These are phyloP conservation scores for Fusarium vanettenii DNA, from an alignment of 2,329 filamentous ascomycete genomes.

Conservation along the genomic window DNA sequence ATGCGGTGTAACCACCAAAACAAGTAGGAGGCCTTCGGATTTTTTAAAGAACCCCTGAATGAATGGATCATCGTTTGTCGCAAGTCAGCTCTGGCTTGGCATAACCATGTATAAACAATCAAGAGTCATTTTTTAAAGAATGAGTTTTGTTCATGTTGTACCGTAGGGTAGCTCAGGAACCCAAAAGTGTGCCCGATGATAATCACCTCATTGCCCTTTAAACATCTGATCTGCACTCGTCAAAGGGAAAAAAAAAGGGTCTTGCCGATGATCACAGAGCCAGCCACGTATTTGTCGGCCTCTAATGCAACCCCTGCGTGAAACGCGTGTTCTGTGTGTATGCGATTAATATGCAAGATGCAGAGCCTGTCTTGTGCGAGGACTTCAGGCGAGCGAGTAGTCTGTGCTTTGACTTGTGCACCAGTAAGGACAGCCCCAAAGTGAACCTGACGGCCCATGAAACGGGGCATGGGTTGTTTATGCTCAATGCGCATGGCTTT, in stretches of 20 bases:
- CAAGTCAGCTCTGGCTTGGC: conserved; percentile 27
- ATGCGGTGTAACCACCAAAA: conserved; percentile 23
- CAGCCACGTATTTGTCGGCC: background rate
- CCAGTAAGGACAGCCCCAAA: background rate
- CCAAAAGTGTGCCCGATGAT: background rate
- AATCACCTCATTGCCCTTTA: background rate
- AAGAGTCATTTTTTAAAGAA: background rate
- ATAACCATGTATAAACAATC: background rate
- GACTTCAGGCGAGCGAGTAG: conserved; percentile 22
- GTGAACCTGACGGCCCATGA: background rate
- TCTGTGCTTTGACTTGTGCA: background rate
- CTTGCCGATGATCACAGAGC: background rate
- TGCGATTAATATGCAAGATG: conserved; percentile 31
- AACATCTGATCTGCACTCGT: background rate
- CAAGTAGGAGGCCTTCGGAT: background rate
- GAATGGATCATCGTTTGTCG: conserved; percentile 9
- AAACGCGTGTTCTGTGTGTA: conserved; percentile 10
- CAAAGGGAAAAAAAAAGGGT: background rate
- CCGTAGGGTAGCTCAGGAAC: conserved; percentile 5
- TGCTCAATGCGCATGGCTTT: background rate
- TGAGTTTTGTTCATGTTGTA: background rate
- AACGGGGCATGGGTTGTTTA: background rate
- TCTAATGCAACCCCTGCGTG: background rate
- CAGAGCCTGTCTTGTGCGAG: conserved; percentile 5
- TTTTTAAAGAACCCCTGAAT: background rate